Base-by-base conservation (phyloP, 352 stramenopile genomes). In the Phytophthora colocasiae region DNA sequence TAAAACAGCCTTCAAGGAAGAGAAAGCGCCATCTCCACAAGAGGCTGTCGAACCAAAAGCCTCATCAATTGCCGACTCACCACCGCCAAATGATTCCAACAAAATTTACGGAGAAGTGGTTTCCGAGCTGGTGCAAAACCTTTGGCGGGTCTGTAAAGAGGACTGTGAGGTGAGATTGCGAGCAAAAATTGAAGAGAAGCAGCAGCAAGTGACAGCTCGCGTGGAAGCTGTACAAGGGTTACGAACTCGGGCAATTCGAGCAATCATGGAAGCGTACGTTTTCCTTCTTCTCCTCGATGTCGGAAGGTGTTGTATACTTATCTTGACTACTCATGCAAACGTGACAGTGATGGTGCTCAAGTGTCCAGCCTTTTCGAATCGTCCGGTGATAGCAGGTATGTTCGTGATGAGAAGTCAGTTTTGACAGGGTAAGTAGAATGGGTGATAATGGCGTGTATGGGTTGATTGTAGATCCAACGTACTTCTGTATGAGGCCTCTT, bases 161-260 rank as follows among this genome's bases (percentile, higher is more conserved):
- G 79, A 88, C 19, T 87, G 81, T 45, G 78, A 90, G 7, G 31
- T 60, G 2, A 88, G 81, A 57, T 69, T 94, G 12, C 73, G 75
- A 27, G 63, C 66, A 6, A 96, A 94, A 69, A 89, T 94, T 58
- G 73, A 84, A n/a, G 87, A 96, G 44, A 96, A 96, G 57, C 66
- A 88, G 47, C 67, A 79, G 32, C 87, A 96, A 66, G 83, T 96
- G 22, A 78, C 75, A 14, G 63, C 68, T 24, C 81, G 86, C 1
- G 85, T 87, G 8, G 75, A 91, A 43, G 69, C 76, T 8, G 84
- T 84, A 7, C 83, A 91, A 62, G 54, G 63, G n/a, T 78, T 96
- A 44, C 82, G 85, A 3, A 58, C 66, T 12, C 75, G 75, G 1
- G 87, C 81, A 15, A 77, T 96, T 43, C 62, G 70, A 24, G 47